A percentile compares a stretch with the other conserved stretches of the same genome.
Conservation (phyloP, 331 rosid species). For the Arachis monticola region DNA sequence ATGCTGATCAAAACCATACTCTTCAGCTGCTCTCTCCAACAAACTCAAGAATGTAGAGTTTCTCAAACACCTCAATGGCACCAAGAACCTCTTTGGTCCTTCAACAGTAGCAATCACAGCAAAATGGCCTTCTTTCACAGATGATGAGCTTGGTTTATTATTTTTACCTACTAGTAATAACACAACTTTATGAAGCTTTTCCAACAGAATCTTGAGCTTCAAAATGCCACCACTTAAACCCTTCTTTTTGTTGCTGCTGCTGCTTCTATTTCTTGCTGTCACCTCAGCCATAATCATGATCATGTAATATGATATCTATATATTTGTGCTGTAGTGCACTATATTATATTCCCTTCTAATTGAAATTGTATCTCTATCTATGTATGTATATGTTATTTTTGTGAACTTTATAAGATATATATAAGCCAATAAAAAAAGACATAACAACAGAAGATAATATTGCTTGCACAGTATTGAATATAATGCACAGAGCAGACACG, state of each 20-base stretch:
- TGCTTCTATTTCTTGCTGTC: conserved; percentile 11
- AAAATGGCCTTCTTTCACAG: conserved; percentile 76
- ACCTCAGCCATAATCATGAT: conserved; percentile 51
- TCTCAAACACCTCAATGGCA: conserved; percentile 64
- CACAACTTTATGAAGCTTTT: conserved; percentile 60
- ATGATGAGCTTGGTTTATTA: conserved; percentile 32
- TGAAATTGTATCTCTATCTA: background rate
- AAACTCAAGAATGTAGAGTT: conserved; percentile 61
- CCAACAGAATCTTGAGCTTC: conserved; percentile 51
- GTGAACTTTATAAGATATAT: background rate
- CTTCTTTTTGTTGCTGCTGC: conserved; percentile 39
- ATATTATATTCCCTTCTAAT: background rate
- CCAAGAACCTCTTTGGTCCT: conserved; percentile 61
- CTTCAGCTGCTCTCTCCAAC: conserved; percentile 68
- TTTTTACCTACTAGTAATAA: conserved; percentile 36
- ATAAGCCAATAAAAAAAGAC: background rate
- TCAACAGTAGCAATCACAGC: conserved; percentile 66
- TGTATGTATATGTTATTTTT: background rate
- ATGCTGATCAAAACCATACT: conserved; percentile 68
- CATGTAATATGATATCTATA: too few species aligned
- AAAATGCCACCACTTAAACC: conserved; percentile 50
- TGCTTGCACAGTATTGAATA: background rate
- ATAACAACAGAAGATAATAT: background rate
- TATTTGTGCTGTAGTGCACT: background rate
- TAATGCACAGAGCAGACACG: conserved; percentile 16